Conservation (phyloP, 345 rosid species). For the Populus pruinosa region DNA sequence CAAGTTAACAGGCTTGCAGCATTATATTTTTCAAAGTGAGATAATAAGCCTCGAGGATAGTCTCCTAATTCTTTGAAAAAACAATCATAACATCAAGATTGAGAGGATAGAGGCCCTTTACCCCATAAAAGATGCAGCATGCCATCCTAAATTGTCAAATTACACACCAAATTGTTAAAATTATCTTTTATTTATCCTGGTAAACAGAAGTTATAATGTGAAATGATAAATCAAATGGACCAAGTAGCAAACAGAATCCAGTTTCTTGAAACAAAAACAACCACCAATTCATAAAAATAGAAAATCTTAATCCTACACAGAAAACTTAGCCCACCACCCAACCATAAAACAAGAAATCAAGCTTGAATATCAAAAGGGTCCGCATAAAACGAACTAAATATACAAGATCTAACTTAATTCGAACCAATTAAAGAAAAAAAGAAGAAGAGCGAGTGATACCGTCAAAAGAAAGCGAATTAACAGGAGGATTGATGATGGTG, state of each 20-base stretch:
- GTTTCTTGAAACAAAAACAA: not conserved
- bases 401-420: not conserved
- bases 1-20: not conserved
- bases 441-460: slow-evolving; percentile 33
- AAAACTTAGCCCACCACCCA: not conserved
- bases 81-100: not conserved
- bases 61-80: not conserved
- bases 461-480: slow-evolving; percentile 80
- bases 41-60: not conserved
- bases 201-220: not conserved
- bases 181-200: not conserved
- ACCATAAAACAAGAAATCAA: not conserved
- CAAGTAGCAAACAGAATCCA: not conserved
- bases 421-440: not conserved
- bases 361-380: not conserved
- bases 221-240: not conserved
- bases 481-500: slow-evolving; percentile 83
- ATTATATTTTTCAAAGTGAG: not conserved
- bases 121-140: not conserved
- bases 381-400: not conserved
- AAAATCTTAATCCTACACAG: not conserved
- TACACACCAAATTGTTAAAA: not conserved
- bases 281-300: not conserved
- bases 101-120: not conserved
- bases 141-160: not conserved